Base-by-base conservation (phyloP, 2,329 filamentous ascomycete species). In the Parastagonospora avenae region DNA sequence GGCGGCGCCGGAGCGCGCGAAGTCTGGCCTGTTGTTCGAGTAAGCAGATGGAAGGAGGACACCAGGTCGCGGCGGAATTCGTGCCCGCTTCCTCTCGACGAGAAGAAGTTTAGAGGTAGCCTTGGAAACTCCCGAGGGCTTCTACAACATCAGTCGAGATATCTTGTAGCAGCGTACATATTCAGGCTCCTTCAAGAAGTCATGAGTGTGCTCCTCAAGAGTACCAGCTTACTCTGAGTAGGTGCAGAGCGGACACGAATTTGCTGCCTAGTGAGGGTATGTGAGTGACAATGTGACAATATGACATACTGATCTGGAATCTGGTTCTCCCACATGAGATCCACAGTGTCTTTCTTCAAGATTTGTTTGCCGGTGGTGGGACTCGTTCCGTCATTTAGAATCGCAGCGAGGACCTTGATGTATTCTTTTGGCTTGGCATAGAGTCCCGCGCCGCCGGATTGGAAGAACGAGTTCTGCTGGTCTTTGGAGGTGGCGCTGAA, bases 311-410 rank as follows among this genome's bases (percentile, higher is more conserved):
- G 64, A 1, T 79, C 52, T 0, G 81, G 77, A 43, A 87, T 80
- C 55, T 86, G 85, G 64, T 90, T 89, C 49, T 75, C 76, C 67
- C 85, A 89, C 83, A 90, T 87, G 29, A 81, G 70, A 10, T 85
- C 78, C 0, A 90, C 81, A 0, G 85, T 88, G 28, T 79, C 74
- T 12, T 79, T 75, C 15, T 77, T 73, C 6, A 90, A 76, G 29
- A 90, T 79, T 44, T 77, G 75, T 0, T 68, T 66, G 1, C 81
- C 80, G 0, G 84, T 89, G 0, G 60, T 76, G 0, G 87, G 83
- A 30, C 80, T 85, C 0, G 75, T 81, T 39, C 88, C 87, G 53
- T 86, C 74, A 64, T 90, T 90, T 24, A 90, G 73, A 1, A 91
- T 73, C 0, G 80, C 77, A 0, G 84, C 79, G 2, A 90, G 77